A percentile compares a stretch with the other conserved stretches of the same genome.
These are phyloP conservation scores for Chlamydomonas incerta DNA, from an alignment of 139 green algal genomes.

Conservation along the genomic window DNA sequence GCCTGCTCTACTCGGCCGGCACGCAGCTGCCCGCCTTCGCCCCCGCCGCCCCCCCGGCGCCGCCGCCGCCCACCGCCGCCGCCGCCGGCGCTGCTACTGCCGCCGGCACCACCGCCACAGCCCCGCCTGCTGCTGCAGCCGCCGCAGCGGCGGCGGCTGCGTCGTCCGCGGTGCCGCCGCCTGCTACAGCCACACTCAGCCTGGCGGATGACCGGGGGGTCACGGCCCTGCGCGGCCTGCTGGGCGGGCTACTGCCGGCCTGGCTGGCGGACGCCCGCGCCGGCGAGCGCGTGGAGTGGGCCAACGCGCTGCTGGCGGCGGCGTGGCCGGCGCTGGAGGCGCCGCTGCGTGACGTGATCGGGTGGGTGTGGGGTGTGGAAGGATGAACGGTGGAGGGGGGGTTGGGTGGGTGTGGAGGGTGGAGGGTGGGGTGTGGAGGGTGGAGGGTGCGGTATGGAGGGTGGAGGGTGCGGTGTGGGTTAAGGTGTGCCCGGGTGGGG, in stretches of 20 bases:
- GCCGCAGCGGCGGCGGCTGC: no score
- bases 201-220: constrained; percentile 22
- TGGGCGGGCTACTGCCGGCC: constrained; percentile 10
- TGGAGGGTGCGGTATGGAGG: no score
- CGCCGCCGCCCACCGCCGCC: neutral
- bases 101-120: neutral
- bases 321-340: constrained; percentile 23
- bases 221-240: constrained; percentile 4
- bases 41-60: neutral
- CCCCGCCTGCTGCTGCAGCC: no score
- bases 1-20: constrained; percentile 30
- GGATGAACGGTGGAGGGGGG: neutral
- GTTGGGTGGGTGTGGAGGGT: neutral
- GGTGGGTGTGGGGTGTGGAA: neutral
- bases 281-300: constrained; percentile 29
- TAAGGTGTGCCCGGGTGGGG: no score
- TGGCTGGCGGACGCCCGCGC: constrained; percentile 19
- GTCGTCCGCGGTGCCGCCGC: neutral
- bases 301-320: constrained; percentile 22
- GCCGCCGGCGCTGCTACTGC: neutral
- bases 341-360: constrained; percentile 4
- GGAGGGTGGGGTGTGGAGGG: neutral
- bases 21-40: constrained; percentile 4
- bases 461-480: no score
- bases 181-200: neutral